Evolutionary conservation across 306 rosid species (phyloP).

Genomic region (Corylus americana): DNA sequence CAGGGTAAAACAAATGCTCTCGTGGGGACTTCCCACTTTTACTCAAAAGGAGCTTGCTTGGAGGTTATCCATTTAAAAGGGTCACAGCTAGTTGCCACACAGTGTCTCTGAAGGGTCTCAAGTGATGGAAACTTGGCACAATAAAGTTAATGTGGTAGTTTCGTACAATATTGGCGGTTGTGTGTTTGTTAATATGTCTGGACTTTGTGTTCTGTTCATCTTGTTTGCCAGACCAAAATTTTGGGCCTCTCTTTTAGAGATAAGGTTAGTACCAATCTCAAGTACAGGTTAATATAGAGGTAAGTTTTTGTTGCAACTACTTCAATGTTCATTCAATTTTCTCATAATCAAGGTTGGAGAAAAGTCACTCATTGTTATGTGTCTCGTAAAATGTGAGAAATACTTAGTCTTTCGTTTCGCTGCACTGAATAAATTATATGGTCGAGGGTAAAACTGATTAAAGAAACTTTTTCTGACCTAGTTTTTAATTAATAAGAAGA

Average conservation of each 20-base stretch:
- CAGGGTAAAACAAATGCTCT: slow-evolving; percentile 25
- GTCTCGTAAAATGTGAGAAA: no score
- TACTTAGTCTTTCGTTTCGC: no score
- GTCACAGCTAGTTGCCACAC: slow-evolving; percentile 13
- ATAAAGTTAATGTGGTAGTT: slow-evolving; percentile 14
- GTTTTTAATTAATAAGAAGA: no score
- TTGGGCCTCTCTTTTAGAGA: background rate
- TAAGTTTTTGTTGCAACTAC: no score
- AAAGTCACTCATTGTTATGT: no score
- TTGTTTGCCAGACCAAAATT: background rate
- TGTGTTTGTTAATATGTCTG: background rate
- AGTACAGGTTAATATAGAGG: background rate
- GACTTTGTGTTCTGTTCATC: background rate
- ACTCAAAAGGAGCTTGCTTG: slow-evolving; percentile 31
- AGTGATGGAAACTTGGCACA: slow-evolving; percentile 21
- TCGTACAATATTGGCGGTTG: slow-evolving; percentile 42
- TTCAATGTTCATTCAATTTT: no score
- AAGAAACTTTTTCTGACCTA: no score
- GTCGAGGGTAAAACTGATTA: no score
- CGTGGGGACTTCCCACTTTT: slow-evolving; percentile 34
- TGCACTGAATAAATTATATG: no score
- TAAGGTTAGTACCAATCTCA: background rate
- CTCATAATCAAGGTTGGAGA: no score
- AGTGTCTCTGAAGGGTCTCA: slow-evolving; percentile 16
- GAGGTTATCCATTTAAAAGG: slow-evolving; percentile 21